A percentile compares a stretch with the other conserved stretches of the same genome.
phyloP scores from a whole-genome alignment of 768 basidiomycete species.

The Sporobolomyces pararoseus region DNA sequence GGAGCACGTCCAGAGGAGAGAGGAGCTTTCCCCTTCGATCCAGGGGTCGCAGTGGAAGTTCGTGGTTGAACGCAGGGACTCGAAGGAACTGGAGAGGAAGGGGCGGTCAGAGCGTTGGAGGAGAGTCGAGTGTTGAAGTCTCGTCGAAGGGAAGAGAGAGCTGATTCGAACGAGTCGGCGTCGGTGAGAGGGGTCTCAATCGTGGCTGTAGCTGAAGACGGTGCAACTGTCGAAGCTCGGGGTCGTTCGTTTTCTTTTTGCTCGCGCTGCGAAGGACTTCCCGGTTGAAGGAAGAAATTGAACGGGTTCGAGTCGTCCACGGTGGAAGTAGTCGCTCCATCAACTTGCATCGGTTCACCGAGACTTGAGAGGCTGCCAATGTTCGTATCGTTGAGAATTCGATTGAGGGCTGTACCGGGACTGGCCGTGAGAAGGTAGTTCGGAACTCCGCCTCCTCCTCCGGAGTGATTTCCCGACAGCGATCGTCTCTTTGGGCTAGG shows the following conservation, averaged over 20 bases:
- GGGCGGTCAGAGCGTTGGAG: conserved; percentile 40
- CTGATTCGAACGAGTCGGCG: conserved; percentile 35
- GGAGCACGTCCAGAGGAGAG: conserved; percentile 26
- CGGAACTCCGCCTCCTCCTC: conserved; percentile 13
- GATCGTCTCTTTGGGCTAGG: conserved; percentile 29
- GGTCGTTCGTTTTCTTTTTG: conserved; percentile 35
- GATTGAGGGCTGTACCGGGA: conserved; percentile 40
- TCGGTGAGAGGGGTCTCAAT: conserved; percentile 22
- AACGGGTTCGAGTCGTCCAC: conserved; percentile 19
- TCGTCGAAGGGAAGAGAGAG: conserved; percentile 34
- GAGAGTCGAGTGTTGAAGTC: conserved; percentile 36
- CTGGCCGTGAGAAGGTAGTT: conserved; percentile 42
- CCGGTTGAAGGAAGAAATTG: conserved; percentile 28
- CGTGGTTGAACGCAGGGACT: conserved; percentile 39
- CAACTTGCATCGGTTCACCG: conserved; percentile 24
- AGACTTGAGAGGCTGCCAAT: conserved; percentile 12
- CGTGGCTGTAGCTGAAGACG: conserved; percentile 9
- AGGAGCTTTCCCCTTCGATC: conserved; percentile 39
- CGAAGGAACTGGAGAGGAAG: conserved; percentile 31
- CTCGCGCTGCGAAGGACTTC: conserved; percentile 18
- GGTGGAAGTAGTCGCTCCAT: neutral
- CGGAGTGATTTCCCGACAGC: neutral
- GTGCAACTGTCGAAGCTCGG: neutral
- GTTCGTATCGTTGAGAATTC: conserved; percentile 41
- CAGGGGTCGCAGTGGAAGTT: conserved; percentile 37